A percentile compares a stretch with the other conserved stretches of the same genome.
phyloP scores from a whole-genome alignment of 257 asterid species.

The Nicotiana otophora region DNA sequence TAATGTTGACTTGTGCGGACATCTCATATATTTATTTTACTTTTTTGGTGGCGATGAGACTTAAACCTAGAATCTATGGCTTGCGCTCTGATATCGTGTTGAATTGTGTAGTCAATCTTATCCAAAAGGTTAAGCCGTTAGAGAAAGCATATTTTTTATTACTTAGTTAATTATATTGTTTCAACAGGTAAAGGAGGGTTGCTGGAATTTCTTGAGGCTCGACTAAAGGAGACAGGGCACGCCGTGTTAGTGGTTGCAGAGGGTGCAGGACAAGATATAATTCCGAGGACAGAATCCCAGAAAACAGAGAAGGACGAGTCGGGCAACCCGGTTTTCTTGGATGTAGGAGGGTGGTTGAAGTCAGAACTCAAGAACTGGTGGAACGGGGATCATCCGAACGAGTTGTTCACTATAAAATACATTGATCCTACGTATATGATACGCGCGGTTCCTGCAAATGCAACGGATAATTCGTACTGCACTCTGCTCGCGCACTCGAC shows the following conservation, averaged over 20 bases:
- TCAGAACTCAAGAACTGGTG: slow-evolving; percentile 80
- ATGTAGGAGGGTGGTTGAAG: slow-evolving; percentile 76
- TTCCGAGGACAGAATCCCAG: slow-evolving; percentile 36
- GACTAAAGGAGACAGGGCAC: slow-evolving; percentile 43
- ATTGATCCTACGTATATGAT: slow-evolving; percentile 86
- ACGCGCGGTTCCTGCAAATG: slow-evolving; percentile 65
- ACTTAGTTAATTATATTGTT: background rate
- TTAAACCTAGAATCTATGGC: background rate
- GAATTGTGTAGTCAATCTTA: background rate
- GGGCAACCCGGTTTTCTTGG: slow-evolving; percentile 64
- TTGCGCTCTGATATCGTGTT: background rate
- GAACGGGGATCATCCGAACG: slow-evolving; percentile 52
- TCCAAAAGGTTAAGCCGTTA: too few species aligned
- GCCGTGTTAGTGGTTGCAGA: slow-evolving; percentile 71
- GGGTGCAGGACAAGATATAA: slow-evolving; percentile 75
- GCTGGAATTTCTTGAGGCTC: slow-evolving; percentile 41
- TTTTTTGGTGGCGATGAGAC: background rate
- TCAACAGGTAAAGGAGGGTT: slow-evolving; percentile 42
- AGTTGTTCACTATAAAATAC: slow-evolving; percentile 58
- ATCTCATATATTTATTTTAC: background rate
- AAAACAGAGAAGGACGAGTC: slow-evolving; percentile 60
- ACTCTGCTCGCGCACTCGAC: slow-evolving; percentile 70
- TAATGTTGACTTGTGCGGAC: background rate
- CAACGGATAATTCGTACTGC: slow-evolving; percentile 65
- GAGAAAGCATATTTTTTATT: too few species aligned